These are phyloP conservation scores for Pseudomonodictys pantanalensis DNA, from an alignment of 495 filamentous ascomycete species.

Conservation along the genomic window DNA sequence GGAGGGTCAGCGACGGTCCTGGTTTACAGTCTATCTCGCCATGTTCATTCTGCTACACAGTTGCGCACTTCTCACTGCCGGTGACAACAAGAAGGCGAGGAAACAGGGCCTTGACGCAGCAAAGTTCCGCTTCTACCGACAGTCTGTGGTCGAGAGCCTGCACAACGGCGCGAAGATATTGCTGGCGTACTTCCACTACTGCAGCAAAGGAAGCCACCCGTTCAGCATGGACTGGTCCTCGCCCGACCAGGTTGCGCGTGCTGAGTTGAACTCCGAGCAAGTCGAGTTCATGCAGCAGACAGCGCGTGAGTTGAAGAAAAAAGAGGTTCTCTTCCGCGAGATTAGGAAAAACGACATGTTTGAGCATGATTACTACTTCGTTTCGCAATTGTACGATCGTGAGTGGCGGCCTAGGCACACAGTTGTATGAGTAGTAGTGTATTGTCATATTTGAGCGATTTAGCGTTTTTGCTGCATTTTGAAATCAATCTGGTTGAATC, in stretches of 20 bases:
- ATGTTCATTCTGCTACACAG: constrained; percentile 7
- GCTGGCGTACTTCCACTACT: constrained; percentile 13
- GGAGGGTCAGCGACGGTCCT: background rate
- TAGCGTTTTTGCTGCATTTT: too few relatives aligned
- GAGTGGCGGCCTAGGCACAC: constrained; percentile 2
- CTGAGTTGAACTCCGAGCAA: constrained; percentile 5
- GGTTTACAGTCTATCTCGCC: background rate
- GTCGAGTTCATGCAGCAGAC: constrained; percentile 5
- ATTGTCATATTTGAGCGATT: too few relatives aligned
- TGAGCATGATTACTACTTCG: constrained; percentile 7
- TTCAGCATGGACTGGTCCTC: constrained; percentile 2
- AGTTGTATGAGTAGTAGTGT: too few relatives aligned
- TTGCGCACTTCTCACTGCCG: constrained; percentile 4
- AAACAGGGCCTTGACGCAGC: background rate
- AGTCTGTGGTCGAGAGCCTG: background rate
- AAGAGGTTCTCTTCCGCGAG: constrained; percentile 1
- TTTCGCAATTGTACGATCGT: constrained; percentile 6
- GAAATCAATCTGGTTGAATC: too few relatives aligned
- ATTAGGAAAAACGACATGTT: constrained; percentile 1
- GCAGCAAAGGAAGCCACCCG: constrained; percentile 2
- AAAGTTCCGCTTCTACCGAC: background rate
- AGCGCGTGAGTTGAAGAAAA: background rate
- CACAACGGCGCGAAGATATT: constrained; percentile 9
- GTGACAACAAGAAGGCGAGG: background rate
- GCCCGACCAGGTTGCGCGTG: background rate